Evolutionary conservation across 106 monocot species (phyloP).

Genomic region (Phalaenopsis aphrodite): DNA sequence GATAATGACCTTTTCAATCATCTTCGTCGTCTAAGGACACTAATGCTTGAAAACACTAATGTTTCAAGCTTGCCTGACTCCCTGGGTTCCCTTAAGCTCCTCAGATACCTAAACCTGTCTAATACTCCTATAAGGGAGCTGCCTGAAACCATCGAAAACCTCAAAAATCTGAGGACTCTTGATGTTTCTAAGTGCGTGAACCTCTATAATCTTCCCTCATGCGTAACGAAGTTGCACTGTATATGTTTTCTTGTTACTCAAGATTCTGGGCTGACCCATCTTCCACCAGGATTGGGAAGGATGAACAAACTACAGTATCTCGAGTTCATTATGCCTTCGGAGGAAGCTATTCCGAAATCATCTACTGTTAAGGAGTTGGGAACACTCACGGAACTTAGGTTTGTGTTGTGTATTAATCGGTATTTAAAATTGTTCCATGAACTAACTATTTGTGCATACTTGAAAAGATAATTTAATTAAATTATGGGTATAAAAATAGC

Average conservation of each 20-base stretch:
- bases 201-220: neutral
- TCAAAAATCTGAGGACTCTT: neutral
- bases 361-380: neutral
- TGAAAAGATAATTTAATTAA: no score
- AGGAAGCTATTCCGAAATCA: neutral
- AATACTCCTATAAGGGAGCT: neutral
- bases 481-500: neutral
- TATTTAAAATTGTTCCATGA: neutral
- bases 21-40: slow-evolving; percentile 8
- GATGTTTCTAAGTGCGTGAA: neutral
- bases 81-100: slow-evolving; percentile 9
- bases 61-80: slow-evolving; percentile 15
- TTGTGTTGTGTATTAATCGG: neutral
- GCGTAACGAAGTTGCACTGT: neutral
- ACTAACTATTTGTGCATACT: neutral
- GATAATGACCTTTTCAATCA: neutral
- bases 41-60: neutral
- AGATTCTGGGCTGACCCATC: neutral
- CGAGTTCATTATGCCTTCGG: neutral
- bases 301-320: neutral
- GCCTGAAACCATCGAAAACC: slow-evolving; percentile 8
- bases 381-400: neutral
- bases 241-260: neutral
- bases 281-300: neutral
- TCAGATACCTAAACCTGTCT: slow-evolving; percentile 11